phyloP scores from a whole-genome alignment of 306 rosid genomes.

The Rubus parviflorus region DNA sequence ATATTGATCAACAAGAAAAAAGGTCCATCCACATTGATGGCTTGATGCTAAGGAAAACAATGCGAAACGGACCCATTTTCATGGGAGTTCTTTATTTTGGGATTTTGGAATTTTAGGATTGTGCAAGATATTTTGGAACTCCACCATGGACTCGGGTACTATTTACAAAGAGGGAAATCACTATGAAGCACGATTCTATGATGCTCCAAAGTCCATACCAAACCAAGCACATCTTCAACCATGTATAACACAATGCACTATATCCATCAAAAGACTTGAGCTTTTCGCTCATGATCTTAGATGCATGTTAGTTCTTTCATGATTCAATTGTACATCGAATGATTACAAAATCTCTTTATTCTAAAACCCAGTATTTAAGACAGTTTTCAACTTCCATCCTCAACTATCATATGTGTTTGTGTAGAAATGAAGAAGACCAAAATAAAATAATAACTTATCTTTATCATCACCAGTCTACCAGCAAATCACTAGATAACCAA shows the following conservation, averaged over 20 bases:
- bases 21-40: neutral
- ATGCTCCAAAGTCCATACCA: neutral
- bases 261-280: neutral
- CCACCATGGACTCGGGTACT: too few species aligned
- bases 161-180: neutral
- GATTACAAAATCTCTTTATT: neutral
- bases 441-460: too few species aligned
- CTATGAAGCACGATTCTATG: neutral
- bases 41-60: constrained; percentile 9
- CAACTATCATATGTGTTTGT: too few species aligned
- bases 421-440: too few species aligned
- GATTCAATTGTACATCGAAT: neutral
- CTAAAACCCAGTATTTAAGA: neutral
- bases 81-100: neutral
- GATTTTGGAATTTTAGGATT: neutral
- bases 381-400: neutral
- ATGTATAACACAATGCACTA: neutral
- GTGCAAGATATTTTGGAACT: neutral
- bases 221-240: neutral
- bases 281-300: neutral
- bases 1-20: neutral
- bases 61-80: neutral
- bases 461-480: neutral
- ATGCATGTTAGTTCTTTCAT: neutral
- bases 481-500: neutral